Evolutionary conservation across 495 filamentous ascomycete species (phyloP).

Genomic region (Saxispiralis lemnorum): DNA sequence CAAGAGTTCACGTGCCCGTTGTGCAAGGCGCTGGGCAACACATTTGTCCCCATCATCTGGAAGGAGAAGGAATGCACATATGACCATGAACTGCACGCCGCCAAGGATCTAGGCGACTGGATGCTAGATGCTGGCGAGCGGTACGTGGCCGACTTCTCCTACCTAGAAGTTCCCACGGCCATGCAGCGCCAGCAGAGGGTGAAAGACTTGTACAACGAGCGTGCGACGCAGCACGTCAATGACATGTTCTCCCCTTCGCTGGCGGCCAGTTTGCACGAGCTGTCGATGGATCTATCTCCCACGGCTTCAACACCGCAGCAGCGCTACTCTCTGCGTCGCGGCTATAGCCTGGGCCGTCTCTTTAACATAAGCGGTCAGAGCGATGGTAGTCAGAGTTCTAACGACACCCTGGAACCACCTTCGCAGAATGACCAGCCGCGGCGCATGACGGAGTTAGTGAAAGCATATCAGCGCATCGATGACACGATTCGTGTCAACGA

Average conservation of each 20-base stretch:
- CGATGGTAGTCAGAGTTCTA: not conserved
- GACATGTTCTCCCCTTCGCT: conserved; percentile 8
- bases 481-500: conserved; percentile 60
- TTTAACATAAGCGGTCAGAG: conserved; percentile 4
- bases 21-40: conserved; percentile 91
- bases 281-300: conserved; percentile 2
- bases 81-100: conserved; percentile 13
- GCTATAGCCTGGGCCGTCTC: conserved; percentile 5
- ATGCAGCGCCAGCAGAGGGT: conserved; percentile 1
- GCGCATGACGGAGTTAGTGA: conserved; percentile 44
- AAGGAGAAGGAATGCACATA: conserved; percentile 49
- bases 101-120: conserved; percentile 9
- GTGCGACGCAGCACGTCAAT: conserved; percentile 5
- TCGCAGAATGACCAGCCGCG: conserved; percentile 22
- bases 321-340: conserved; percentile 4
- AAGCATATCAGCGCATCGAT: conserved; percentile 61
- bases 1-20: conserved; percentile 95
- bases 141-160: conserved; percentile 1
- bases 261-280: conserved; percentile 5
- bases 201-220: conserved; percentile 6
- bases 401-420: not conserved
- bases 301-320: not conserved
- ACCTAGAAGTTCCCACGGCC: not conserved
- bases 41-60: conserved; percentile 92
- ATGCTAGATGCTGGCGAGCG: not conserved